phyloP scores from a whole-genome alignment of 2,329 filamentous ascomycete species.

The Trichoderma simmonsii region DNA sequence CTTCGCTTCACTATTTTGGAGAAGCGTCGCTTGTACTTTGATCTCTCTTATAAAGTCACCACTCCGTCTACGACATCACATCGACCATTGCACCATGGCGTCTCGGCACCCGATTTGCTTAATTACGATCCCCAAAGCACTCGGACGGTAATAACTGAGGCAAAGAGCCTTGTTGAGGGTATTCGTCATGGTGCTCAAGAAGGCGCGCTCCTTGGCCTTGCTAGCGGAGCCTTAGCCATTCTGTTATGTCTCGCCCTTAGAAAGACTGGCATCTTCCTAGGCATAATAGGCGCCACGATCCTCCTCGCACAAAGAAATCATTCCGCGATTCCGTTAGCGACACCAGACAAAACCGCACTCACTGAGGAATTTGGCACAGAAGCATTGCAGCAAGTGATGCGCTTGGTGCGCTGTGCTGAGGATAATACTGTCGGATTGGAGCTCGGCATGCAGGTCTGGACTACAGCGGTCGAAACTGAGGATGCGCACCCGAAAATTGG shows the following conservation, averaged over 20 bases:
- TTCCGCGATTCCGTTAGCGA: not conserved
- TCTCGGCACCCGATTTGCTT: not conserved
- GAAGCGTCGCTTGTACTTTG: not conserved
- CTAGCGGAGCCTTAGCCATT: not conserved
- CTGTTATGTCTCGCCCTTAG: not conserved
- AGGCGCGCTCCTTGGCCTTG: not conserved
- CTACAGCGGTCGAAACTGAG: not conserved
- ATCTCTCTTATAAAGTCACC: not conserved
- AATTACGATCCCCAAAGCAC: not conserved
- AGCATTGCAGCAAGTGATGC: not conserved
- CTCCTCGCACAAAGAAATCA: not conserved
- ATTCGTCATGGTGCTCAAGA: not conserved
- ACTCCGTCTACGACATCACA: not conserved
- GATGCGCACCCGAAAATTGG: not conserved
- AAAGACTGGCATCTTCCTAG: not conserved
- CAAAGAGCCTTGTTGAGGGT: not conserved
- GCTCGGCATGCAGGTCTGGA: not conserved
- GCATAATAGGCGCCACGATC: not conserved
- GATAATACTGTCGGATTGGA: not conserved
- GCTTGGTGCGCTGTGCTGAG: not conserved
- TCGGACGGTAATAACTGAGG: not conserved
- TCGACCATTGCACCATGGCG: not conserved
- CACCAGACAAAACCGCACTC: not conserved
- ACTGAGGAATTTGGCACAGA: not conserved
- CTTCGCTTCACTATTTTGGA: not conserved